These are phyloP conservation scores for Ceratocystis destructans DNA, from an alignment of 2,329 filamentous ascomycete genomes.

Conservation along the genomic window DNA sequence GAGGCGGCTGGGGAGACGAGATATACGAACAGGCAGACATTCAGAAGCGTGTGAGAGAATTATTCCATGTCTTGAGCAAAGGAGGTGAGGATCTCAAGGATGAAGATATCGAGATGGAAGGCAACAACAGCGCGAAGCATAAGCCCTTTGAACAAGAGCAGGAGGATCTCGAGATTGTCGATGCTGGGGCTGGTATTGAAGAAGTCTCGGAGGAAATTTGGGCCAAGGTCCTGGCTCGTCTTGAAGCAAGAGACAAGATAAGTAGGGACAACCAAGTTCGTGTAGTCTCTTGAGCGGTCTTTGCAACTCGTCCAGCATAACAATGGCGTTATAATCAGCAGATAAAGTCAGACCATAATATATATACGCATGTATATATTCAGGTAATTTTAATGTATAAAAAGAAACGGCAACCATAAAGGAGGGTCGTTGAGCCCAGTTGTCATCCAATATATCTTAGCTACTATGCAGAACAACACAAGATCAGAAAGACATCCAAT, in stretches of 20 bases:
- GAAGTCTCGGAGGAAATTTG: constrained; percentile 45
- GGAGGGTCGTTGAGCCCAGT: constrained; percentile 5
- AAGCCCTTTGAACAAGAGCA: constrained; percentile 34
- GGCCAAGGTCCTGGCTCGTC: constrained; percentile 34
- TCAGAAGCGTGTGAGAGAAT: constrained; percentile 61
- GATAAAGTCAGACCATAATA: too few relatives aligned
- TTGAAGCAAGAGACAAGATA: constrained; percentile 38
- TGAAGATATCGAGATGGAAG: constrained; percentile 16
- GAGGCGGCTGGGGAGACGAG: constrained; percentile 82
- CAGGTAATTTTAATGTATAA: background rate
- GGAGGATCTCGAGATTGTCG: constrained; percentile 40
- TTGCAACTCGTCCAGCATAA: background rate
- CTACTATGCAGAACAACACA: background rate
- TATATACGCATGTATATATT: background rate
- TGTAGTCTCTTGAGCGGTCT: constrained; percentile 25
- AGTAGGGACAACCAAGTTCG: constrained; percentile 36
- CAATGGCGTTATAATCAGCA: background rate
- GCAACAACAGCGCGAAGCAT: constrained; percentile 13
- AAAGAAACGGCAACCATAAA: background rate
- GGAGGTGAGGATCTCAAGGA: constrained; percentile 24
- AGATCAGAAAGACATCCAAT: background rate
- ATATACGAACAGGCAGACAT: constrained; percentile 75
- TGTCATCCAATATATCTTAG: background rate
- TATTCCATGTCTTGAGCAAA: constrained; percentile 41
- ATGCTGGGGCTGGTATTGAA: constrained; percentile 41